Base-by-base conservation (phyloP, 441 rosid genomes). In the Adansonia grandidieri region DNA sequence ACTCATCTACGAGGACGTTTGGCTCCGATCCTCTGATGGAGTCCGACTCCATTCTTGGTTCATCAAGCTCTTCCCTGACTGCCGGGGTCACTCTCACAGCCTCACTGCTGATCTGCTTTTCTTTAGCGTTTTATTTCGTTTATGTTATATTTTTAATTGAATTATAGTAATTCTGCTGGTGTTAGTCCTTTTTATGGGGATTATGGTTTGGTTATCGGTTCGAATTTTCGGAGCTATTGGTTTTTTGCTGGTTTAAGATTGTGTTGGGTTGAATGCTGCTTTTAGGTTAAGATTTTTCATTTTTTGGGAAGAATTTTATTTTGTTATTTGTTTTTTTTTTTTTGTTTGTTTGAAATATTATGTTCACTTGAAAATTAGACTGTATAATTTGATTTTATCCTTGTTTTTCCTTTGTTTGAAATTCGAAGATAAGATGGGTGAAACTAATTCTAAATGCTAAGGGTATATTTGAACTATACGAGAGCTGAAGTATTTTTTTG, bases 41-140 rank as follows among this genome's bases (percentile, higher is more conserved):
- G 87, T 92, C 74, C 93, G 91, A 42, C 99, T 96, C 71, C 98
- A 96, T 78, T 84, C 98, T 74, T 96, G 99, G 99, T 94, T 96
- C 89, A 93, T 96, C 88, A 96, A 90, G 83, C 86, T 91, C 85
- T 84, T 89, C 71, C 95, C 99, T 50, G 88, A 91, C 1, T 88
- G 94, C 86, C 92, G 87, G 87, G 99, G 99, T 93, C 61, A 67
- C 54, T 62, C 17, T 45, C 45, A 24, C 65, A 22, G 15, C 11
- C 40, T 24, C 40, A 11, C 50, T 9, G 13, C 4, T 8, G 20
- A 32, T 19, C 75, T 67, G 67, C 10, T 40, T 24, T 72, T 62
- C 51, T 75, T 63, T 71, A 2, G 5, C 42, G 19, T 63, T 44
- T 47, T 6, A 42, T 17, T 11, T 13, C 9, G 8, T 70, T 53